Evolutionary conservation across 345 rosid genomes (phyloP).

Genomic region (Dipteronia sinensis): DNA sequence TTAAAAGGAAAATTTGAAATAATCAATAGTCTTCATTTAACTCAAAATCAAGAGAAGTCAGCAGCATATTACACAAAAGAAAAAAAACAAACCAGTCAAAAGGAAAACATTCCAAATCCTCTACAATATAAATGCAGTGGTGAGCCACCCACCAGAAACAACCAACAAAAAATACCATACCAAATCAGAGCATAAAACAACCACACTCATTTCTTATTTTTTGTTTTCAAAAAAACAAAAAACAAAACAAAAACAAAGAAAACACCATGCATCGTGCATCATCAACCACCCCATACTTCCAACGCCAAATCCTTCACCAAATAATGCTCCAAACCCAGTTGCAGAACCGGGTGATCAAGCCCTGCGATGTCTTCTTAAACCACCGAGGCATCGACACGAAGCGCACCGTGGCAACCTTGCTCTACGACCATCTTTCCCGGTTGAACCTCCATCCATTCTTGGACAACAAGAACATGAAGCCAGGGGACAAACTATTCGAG

Average conservation of each 20-base stretch:
- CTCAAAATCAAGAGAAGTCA: background rate
- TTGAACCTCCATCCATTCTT: slow-evolving; percentile 53
- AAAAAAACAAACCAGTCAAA: background rate
- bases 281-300: slow-evolving; percentile 3
- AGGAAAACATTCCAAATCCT: background rate
- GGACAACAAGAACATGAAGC: slow-evolving; percentile 78
- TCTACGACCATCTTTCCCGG: slow-evolving; percentile 56
- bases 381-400: slow-evolving; percentile 75
- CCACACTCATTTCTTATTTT: background rate
- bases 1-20: background rate
- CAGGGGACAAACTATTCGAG: slow-evolving; percentile 70
- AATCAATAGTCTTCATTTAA: background rate
- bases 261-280: slow-evolving; percentile 34
- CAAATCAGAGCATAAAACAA: background rate
- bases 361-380: slow-evolving; percentile 68
- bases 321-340: slow-evolving; percentile 12
- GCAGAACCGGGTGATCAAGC: slow-evolving; percentile 17
- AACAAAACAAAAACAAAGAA: background rate
- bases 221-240: too few relatives aligned
- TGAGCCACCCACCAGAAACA: background rate
- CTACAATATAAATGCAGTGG: background rate
- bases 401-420: slow-evolving; percentile 53
- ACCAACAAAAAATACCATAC: background rate
- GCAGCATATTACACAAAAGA: background rate
- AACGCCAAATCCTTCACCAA: slow-evolving; percentile 19